These are phyloP conservation scores for Colletotrichum sp. DNA, from an alignment of 2,329 filamentous ascomycete species.

Conservation along the genomic window DNA sequence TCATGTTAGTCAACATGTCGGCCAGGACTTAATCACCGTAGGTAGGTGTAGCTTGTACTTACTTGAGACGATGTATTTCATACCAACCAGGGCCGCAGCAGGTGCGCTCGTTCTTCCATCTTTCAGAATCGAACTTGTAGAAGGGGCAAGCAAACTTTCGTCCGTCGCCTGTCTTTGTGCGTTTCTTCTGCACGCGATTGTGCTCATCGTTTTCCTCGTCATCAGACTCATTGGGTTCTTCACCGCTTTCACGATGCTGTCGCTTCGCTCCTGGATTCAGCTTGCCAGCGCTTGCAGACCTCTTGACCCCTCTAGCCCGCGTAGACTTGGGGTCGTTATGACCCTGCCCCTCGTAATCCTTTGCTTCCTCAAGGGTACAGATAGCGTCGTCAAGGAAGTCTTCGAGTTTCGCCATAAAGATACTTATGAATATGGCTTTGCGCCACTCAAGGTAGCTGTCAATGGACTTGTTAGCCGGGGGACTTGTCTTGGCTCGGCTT, in stretches of 20 bases:
- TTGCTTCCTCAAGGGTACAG: not conserved
- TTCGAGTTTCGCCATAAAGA: slow-evolving; percentile 13
- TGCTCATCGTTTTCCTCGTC: not conserved
- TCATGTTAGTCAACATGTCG: not conserved
- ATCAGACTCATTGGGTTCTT: not conserved
- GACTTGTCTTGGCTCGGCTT: not conserved
- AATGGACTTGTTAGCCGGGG: not conserved
- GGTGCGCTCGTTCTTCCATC: slow-evolving; percentile 33
- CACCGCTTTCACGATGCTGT: not conserved
- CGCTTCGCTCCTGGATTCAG: not conserved
- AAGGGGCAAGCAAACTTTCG: slow-evolving; percentile 40
- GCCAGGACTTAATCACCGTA: not conserved
- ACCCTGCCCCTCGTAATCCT: not conserved
- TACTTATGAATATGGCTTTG: not conserved
- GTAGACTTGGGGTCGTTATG: not conserved
- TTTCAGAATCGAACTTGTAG: slow-evolving; percentile 39
- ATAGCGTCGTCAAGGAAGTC: slow-evolving; percentile 8
- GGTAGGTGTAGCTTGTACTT: not conserved
- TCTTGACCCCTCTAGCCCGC: not conserved
- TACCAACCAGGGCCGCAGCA: slow-evolving; percentile 42
- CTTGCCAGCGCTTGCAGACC: not conserved
- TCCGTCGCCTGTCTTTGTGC: not conserved
- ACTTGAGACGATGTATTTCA: slow-evolving; percentile 43
- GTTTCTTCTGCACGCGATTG: not conserved
- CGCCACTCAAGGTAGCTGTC: not conserved